Evolutionary conservation across 768 basidiomycete genomes (phyloP).

Genomic region (Leucocoprinus leucothites): DNA sequence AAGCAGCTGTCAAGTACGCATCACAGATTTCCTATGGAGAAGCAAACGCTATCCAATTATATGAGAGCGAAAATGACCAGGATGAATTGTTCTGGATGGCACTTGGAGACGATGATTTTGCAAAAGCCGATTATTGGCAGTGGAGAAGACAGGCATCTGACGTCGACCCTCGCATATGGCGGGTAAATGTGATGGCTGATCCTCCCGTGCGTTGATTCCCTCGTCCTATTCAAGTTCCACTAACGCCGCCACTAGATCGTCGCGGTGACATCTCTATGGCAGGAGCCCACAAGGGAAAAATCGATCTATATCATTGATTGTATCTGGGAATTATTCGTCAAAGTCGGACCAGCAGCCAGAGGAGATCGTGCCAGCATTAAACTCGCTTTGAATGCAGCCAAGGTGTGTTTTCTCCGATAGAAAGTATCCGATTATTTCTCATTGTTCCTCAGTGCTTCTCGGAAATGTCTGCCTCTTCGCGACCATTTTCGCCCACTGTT

Average conservation of each 20-base stretch:
- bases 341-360: slow-evolving; percentile 68
- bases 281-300: slow-evolving; percentile 32
- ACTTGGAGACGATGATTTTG: slow-evolving; percentile 72
- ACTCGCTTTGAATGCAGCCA: slow-evolving; percentile 55
- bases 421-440: neutral
- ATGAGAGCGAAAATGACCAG: slow-evolving; percentile 59
- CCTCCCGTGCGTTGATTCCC: slow-evolving; percentile 35
- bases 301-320: slow-evolving; percentile 72
- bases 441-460: slow-evolving; percentile 47
- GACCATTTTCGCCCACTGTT: slow-evolving; percentile 71
- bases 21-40: slow-evolving; percentile 36
- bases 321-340: slow-evolving; percentile 75
- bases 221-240: neutral
- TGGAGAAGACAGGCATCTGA: slow-evolving; percentile 51
- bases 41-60: slow-evolving; percentile 45
- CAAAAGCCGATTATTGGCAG: slow-evolving; percentile 79
- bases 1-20: slow-evolving; percentile 63
- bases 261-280: slow-evolving; percentile 40
- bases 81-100: slow-evolving; percentile 89
- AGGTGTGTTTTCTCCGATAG: slow-evolving; percentile 34
- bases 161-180: slow-evolving; percentile 57
- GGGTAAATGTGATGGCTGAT: slow-evolving; percentile 39
- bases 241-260: slow-evolving; percentile 36
- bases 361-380: slow-evolving; percentile 56
- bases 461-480: slow-evolving; percentile 39